Evolutionary conservation across 1,139 yeast genomes (phyloP).

Genomic region (Arxiozyma heterogenica): DNA sequence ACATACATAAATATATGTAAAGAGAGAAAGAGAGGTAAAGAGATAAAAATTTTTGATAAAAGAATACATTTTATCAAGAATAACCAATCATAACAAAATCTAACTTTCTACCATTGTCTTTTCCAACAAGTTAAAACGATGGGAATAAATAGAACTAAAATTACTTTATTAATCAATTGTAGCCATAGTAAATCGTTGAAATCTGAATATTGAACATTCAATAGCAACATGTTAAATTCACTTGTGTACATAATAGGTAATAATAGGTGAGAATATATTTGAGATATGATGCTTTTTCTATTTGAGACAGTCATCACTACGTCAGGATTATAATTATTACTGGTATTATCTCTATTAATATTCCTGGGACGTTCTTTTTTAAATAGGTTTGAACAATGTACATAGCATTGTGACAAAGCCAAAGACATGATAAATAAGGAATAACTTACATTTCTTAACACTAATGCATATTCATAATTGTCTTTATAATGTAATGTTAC

Average conservation of each 20-base stretch:
- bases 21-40: too few species aligned
- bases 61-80: too few species aligned
- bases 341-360: background rate
- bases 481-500: slow-evolving; percentile 38
- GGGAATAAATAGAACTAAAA: slow-evolving; percentile 29
- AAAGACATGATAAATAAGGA: slow-evolving; percentile 28
- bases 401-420: slow-evolving; percentile 22
- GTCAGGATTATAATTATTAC: background rate
- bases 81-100: background rate
- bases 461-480: slow-evolving; percentile 35
- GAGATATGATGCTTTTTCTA: slow-evolving; percentile 33
- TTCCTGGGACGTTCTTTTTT: slow-evolving; percentile 27
- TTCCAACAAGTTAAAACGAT: slow-evolving; percentile 25
- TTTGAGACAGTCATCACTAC: background rate
- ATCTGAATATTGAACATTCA: slow-evolving; percentile 40
- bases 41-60: background rate
- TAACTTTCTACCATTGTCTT: slow-evolving; percentile 4
- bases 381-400: slow-evolving; percentile 25
- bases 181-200: slow-evolving; percentile 25
- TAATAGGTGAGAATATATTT: slow-evolving; percentile 28
- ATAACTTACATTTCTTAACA: slow-evolving; percentile 29
- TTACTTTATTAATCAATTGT: slow-evolving; percentile 18
- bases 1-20: background rate
- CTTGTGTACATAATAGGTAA: slow-evolving; percentile 41
- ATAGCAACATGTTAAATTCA: slow-evolving; percentile 46